These are phyloP conservation scores for Periconia digitata DNA, from an alignment of 2,329 filamentous ascomycete genomes.

Conservation along the genomic window DNA sequence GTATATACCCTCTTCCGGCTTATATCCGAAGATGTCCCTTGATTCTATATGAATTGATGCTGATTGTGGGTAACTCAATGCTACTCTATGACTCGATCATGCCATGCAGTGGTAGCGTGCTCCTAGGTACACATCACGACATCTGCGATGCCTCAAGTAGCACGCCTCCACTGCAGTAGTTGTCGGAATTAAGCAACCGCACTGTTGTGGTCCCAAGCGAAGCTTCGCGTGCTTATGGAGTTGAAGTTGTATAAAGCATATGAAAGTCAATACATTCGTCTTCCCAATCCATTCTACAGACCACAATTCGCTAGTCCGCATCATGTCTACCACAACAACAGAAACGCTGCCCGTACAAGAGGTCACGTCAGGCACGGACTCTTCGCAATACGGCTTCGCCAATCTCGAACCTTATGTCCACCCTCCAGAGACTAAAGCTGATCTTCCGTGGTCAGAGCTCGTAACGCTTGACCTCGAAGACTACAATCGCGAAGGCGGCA, in stretches of 20 bases:
- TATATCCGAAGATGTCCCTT: too few species aligned
- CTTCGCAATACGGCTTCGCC: slow-evolving; percentile 33
- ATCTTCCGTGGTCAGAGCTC: slow-evolving; percentile 34
- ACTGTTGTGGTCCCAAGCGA: neutral
- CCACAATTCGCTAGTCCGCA: neutral
- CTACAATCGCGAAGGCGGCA: slow-evolving; percentile 4
- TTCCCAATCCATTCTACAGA: neutral
- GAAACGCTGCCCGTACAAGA: slow-evolving; percentile 9
- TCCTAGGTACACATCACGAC: neutral
- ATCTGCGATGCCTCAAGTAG: neutral
- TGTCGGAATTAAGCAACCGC: neutral
- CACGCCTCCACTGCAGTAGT: neutral
- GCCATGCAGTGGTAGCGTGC: neutral
- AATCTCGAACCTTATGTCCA: slow-evolving; percentile 45
- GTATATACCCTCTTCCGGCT: neutral
- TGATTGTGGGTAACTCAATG: too few species aligned
- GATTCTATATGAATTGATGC: too few species aligned
- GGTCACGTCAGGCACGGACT: slow-evolving; percentile 10
- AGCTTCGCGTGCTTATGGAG: neutral
- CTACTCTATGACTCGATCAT: neutral
- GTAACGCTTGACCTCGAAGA: slow-evolving; percentile 8
- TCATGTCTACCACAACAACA: slow-evolving; percentile 23
- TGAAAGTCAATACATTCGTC: too few species aligned
- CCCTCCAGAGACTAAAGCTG: slow-evolving; percentile 54
- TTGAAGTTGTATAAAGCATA: too few species aligned